phyloP scores from a whole-genome alignment of 1,284 basidiomycete genomes.

The Ceratobasidium sp. region DNA sequence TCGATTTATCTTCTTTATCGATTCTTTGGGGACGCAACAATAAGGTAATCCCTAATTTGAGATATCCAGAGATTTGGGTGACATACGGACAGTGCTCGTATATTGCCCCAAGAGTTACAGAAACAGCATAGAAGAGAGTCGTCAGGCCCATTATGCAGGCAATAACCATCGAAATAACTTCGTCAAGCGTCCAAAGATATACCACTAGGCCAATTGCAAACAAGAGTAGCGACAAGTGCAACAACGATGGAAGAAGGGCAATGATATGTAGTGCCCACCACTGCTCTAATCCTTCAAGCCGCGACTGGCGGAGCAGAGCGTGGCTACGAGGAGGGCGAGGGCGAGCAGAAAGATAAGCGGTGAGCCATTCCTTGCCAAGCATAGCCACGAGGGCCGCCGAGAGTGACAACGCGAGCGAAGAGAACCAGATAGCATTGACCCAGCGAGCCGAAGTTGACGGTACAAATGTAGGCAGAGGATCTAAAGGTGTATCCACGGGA shows the following conservation, averaged over 20 bases:
- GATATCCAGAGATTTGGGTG: slow-evolving; percentile 14
- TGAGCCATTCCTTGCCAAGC: slow-evolving; percentile 43
- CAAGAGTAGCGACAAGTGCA: slow-evolving; percentile 21
- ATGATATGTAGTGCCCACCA: slow-evolving; percentile 37
- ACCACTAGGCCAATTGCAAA: slow-evolving; percentile 27
- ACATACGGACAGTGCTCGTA: slow-evolving; percentile 1
- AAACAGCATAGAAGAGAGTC: slow-evolving; percentile 1
- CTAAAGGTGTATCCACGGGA: not conserved
- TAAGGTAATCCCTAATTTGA: not conserved
- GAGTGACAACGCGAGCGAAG: slow-evolving; percentile 26
- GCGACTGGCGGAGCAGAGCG: slow-evolving; percentile 17
- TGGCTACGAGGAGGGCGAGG: slow-evolving; percentile 17
- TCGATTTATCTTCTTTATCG: no score
- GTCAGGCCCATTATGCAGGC: not conserved
- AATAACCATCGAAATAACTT: not conserved
- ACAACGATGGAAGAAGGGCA: slow-evolving; percentile 17
- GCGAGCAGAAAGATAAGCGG: slow-evolving; percentile 9
- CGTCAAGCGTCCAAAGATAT: slow-evolving; percentile 33
- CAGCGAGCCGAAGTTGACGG: slow-evolving; percentile 2
- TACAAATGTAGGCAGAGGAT: not conserved
- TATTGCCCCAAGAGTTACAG: not conserved
- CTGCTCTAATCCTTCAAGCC: slow-evolving; percentile 12
- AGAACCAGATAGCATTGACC: slow-evolving; percentile 39
- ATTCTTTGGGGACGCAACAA: not conserved
- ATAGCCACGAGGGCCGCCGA: slow-evolving; percentile 22